phyloP scores from a whole-genome alignment of 2,329 filamentous ascomycete genomes.

The Hypoxylon sp. region DNA sequence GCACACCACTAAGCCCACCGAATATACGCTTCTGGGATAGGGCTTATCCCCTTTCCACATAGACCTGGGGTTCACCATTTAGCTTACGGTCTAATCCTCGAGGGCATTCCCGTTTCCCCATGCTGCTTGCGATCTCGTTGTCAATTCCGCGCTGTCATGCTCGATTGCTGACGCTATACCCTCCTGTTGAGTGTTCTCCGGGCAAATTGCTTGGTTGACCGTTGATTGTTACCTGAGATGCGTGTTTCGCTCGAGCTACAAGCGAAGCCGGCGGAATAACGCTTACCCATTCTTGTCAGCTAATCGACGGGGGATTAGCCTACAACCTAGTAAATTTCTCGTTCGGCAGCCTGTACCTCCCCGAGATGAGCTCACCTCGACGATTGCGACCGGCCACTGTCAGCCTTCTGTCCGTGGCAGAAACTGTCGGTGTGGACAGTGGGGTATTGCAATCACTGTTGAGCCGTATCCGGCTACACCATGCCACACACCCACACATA shows the following conservation, averaged over 20 bases:
- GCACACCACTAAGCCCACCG: slow-evolving; percentile 29
- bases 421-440: slow-evolving; percentile 40
- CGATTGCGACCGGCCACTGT: slow-evolving; percentile 20
- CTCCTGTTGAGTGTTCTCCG: slow-evolving; percentile 12
- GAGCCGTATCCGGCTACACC: slow-evolving; percentile 1
- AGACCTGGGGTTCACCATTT: slow-evolving; percentile 38
- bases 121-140: slow-evolving; percentile 27
- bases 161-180: slow-evolving; percentile 33
- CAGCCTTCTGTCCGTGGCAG: slow-evolving; percentile 19
- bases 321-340: slow-evolving; percentile 11
- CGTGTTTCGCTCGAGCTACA: slow-evolving; percentile 13
- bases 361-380: slow-evolving; percentile 33
- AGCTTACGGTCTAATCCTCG: slow-evolving; percentile 36
- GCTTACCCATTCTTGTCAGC: slow-evolving; percentile 17
- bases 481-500: no score
- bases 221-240: slow-evolving; percentile 2
- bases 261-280: slow-evolving; percentile 2
- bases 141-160: slow-evolving; percentile 1
- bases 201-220: slow-evolving; percentile 1
- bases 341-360: slow-evolving; percentile 19
- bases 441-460: slow-evolving; percentile 30
- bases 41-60: slow-evolving; percentile 34
- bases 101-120: slow-evolving; percentile 37
- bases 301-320: slow-evolving; percentile 28
- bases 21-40: slow-evolving; percentile 35